Evolutionary conservation across 2,329 filamentous ascomycete genomes (phyloP).

Genomic region (Epicoccum sorghinum): DNA sequence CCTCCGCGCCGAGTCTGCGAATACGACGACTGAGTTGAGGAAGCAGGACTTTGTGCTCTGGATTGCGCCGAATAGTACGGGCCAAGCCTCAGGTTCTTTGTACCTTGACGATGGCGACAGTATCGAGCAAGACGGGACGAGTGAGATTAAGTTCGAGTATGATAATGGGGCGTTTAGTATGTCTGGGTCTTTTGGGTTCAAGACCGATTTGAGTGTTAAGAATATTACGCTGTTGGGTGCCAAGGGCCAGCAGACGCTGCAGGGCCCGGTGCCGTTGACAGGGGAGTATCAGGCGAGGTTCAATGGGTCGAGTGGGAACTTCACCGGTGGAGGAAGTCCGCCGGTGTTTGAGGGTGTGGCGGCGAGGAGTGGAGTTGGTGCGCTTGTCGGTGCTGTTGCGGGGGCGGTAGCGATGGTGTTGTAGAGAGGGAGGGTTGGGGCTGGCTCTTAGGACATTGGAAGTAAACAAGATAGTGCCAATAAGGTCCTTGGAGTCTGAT

Average conservation of each 20-base stretch:
- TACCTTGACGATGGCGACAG: conserved; percentile 80
- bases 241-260: conserved; percentile 57
- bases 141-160: conserved; percentile 66
- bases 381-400: conserved; percentile 9
- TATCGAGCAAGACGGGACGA: conserved; percentile 63
- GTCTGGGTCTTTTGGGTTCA: conserved; percentile 62
- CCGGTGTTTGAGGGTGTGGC: conserved; percentile 17
- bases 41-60: conserved; percentile 74
- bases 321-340: conserved; percentile 7
- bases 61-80: conserved; percentile 67
- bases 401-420: conserved; percentile 4
- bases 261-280: conserved; percentile 50
- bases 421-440: too few species aligned
- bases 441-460: too few species aligned
- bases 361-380: conserved; percentile 1
- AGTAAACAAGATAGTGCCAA: too few species aligned
- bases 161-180: conserved; percentile 59
- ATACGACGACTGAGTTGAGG: conserved; percentile 68
- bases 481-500: too few species aligned
- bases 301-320: conserved; percentile 1
- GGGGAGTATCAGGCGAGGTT: conserved; percentile 23
- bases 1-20: conserved; percentile 60
- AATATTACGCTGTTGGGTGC: conserved; percentile 37
- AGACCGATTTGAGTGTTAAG: conserved; percentile 30
- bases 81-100: conserved; percentile 69